Evolutionary conservation across 2,329 filamentous ascomycete species (phyloP).

Genomic region (Venturia aucupariae): DNA sequence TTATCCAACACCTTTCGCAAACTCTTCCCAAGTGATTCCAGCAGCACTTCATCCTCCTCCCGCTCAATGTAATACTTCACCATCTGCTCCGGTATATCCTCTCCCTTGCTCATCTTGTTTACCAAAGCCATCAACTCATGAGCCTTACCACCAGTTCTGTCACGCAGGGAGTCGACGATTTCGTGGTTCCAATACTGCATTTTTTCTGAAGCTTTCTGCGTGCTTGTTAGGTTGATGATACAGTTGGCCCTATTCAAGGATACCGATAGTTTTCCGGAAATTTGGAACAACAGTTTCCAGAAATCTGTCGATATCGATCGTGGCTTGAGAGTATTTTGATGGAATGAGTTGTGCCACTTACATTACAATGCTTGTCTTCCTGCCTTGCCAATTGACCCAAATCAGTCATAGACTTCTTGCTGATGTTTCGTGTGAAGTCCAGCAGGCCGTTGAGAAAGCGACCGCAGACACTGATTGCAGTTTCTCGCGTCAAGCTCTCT

Average conservation of each 20-base stretch:
- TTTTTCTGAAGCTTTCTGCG: background rate
- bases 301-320: background rate
- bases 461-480: background rate
- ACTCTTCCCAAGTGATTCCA: background rate
- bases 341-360: background rate
- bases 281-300: background rate
- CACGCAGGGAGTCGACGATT: background rate
- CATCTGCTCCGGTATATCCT: background rate
- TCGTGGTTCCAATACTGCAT: background rate
- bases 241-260: background rate
- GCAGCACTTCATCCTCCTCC: background rate
- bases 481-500: background rate
- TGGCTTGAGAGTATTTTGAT: background rate
- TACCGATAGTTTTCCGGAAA: background rate
- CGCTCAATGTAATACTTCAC: background rate
- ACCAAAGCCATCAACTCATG: background rate
- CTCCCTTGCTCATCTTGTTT: background rate
- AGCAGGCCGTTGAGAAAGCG: background rate
- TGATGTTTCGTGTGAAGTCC: background rate
- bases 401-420: background rate
- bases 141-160: background rate
- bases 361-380: background rate
- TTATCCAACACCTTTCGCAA: background rate
- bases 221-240: background rate
- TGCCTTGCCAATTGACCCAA: background rate